A percentile compares a stretch with the other conserved stretches of the same genome.
Conservation (phyloP, 2,329 filamentous ascomycete genomes). For the Cordyceps cicadae region DNA sequence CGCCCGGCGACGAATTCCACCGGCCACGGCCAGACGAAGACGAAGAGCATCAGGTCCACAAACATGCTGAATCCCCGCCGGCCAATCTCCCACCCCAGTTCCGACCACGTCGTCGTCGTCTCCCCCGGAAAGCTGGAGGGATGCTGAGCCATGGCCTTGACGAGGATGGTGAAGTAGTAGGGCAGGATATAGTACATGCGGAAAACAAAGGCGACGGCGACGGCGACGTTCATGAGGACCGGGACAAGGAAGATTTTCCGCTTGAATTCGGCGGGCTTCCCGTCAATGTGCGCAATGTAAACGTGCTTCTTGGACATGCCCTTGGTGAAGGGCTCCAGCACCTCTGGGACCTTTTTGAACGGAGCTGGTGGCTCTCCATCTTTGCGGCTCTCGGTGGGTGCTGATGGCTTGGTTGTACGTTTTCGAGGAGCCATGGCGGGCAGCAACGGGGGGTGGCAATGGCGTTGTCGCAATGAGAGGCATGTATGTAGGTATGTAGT, state of each 20-base stretch:
- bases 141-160: conserved; percentile 54
- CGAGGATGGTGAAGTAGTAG: conserved; percentile 62
- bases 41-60: conserved; percentile 62
- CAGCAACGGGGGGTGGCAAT: background rate
- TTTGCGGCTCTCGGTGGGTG: conserved; percentile 14
- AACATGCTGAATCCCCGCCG: conserved; percentile 58
- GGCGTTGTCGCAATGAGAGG: background rate
- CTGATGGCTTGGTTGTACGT: conserved; percentile 23
- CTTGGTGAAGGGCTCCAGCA: conserved; percentile 57
- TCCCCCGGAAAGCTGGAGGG: conserved; percentile 61
- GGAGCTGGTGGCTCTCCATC: conserved; percentile 46
- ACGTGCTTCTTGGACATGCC: conserved; percentile 60
- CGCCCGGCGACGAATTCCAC: conserved; percentile 59
- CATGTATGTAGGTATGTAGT: background rate
- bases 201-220: conserved; percentile 56
- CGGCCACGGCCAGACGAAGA: conserved; percentile 67
- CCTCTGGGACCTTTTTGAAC: conserved; percentile 57
- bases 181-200: conserved; percentile 62
- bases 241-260: conserved; percentile 76
- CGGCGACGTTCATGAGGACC: conserved; percentile 62
- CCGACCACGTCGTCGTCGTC: conserved; percentile 44
- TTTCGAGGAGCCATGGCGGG: conserved; percentile 22
- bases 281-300: conserved; percentile 81
- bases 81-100: conserved; percentile 48
- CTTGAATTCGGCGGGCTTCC: conserved; percentile 61